Evolutionary conservation across 129 eudicot genomes (phyloP), one percentile per base, ranked within the genome.

Genomic region (sunflower (Helianthus annuus)): DNA sequence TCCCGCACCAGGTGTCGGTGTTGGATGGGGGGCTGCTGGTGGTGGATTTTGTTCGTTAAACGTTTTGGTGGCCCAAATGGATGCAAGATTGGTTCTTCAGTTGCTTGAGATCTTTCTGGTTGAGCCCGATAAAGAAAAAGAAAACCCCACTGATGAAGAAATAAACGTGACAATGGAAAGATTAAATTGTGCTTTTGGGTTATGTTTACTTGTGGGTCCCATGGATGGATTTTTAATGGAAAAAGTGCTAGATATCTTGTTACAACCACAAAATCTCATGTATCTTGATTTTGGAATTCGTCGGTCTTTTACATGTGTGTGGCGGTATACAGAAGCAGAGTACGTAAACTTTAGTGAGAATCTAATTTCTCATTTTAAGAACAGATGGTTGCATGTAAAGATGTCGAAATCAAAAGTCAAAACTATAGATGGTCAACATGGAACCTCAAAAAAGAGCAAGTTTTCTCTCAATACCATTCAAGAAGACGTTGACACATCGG

Each of bases 1-100:
- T 3, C 99, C 97, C 19, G 89, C 99, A 46, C 99, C 99, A 53
- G 99, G 99, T 36, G 91, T 90, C 7, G 99, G 99, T 27, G 82
- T 84, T 59, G 99, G 99, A 13, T 94, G 99, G 99, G 99, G 99
- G 81, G 86, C 88, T 15, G 45, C 86, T 38, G 94, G 85, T 53
- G 97, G 96, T 16, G 99, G 99, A 34, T 94, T 84, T 86, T 94
- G 97, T 96, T 94, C 99, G 34, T 63, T 61, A 53, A 62, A 75
- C 55, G 64, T 77, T 78, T 71, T 87, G 61, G 77, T 86, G 83
- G 88, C 89, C 70, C 99, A 90, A 76, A 75, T 78, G 83, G 96
- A 90, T 76, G 97, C 93, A 66, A 71, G 76, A 66, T 72, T 94
- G 80, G 78, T 90, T 29, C 52, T 77, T 66, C 74, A 77, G 79